A percentile compares a stretch with the other conserved stretches of the same genome.
phyloP scores from a whole-genome alignment of 2,329 filamentous ascomycete species.

The Paecilomyces variotii region DNA sequence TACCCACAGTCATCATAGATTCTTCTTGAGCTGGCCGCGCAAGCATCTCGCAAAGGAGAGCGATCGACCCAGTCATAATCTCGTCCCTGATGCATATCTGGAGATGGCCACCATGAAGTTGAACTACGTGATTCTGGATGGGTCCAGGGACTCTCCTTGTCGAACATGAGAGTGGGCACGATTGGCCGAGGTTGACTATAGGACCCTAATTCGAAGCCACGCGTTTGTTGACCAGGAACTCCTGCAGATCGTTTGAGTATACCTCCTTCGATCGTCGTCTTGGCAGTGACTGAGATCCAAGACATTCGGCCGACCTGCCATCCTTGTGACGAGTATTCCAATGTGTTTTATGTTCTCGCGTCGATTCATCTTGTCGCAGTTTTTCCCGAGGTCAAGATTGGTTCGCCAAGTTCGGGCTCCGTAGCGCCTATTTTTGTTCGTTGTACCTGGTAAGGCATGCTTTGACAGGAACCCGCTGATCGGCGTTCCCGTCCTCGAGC shows the following conservation, averaged over 20 bases:
- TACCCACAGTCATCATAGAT: not conserved
- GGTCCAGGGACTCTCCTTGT: not conserved
- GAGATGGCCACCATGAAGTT: not conserved
- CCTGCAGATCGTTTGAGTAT: not conserved
- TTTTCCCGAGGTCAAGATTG: not conserved
- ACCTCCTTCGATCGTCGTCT: not conserved
- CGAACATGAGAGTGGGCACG: not conserved
- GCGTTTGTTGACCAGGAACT: not conserved
- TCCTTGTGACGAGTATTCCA: not conserved
- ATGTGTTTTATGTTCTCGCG: no score
- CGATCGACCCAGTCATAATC: not conserved
- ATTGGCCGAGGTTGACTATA: not conserved
- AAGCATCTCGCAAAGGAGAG: not conserved
- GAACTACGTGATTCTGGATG: not conserved
- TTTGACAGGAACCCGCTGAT: not conserved
- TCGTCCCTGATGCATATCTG: not conserved
- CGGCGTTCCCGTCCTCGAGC: not conserved
- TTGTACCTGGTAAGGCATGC: not conserved
- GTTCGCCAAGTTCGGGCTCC: not conserved
- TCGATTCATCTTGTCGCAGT: not conserved
- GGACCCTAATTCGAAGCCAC: not conserved
- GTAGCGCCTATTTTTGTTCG: not conserved
- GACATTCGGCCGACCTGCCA: not conserved
- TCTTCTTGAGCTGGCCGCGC: not conserved
- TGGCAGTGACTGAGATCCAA: not conserved